These are phyloP conservation scores for Pascua sp. DNA, from an alignment of 1,284 basidiomycete genomes.

Conservation along the genomic window DNA sequence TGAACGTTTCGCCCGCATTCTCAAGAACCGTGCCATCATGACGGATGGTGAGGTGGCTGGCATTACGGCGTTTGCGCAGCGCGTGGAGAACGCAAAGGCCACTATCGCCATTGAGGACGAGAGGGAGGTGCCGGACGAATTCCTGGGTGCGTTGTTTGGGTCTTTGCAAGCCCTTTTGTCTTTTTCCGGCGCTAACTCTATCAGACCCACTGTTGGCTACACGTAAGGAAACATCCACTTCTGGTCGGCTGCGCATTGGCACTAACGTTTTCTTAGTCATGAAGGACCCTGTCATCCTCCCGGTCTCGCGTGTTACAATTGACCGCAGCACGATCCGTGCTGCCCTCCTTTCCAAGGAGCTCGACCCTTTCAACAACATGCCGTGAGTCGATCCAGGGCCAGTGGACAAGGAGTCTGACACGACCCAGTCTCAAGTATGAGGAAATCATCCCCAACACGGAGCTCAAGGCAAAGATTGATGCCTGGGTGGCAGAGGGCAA, in stretches of 20 bases:
- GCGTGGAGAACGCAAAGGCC: slow-evolving; percentile 78
- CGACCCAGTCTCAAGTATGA: slow-evolving; percentile 60
- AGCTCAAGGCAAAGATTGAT: slow-evolving; percentile 63
- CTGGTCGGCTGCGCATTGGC: too few species aligned
- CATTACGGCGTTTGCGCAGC: slow-evolving; percentile 67
- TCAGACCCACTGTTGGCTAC: slow-evolving; percentile 36
- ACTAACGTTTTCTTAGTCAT: slow-evolving; percentile 63
- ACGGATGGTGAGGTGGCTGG: slow-evolving; percentile 73
- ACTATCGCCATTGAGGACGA: slow-evolving; percentile 80
- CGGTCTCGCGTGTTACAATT: slow-evolving; percentile 73
- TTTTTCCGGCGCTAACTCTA: slow-evolving; percentile 2
- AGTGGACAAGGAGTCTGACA: background rate
- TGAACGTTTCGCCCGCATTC: slow-evolving; percentile 70
- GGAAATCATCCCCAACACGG: slow-evolving; percentile 69
- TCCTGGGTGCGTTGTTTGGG: slow-evolving; percentile 63
- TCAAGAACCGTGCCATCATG: slow-evolving; percentile 68
- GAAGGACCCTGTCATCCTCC: slow-evolving; percentile 91
- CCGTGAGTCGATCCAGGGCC: slow-evolving; percentile 50
- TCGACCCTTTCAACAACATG: slow-evolving; percentile 84
- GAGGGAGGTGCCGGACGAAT: slow-evolving; percentile 93
- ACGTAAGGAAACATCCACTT: slow-evolving; percentile 13
- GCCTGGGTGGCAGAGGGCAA: slow-evolving; percentile 58
- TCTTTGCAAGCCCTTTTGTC: background rate
- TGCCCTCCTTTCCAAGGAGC: slow-evolving; percentile 83
- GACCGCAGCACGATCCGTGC: slow-evolving; percentile 95